Evolutionary conservation across 164 flowering plant genomes (phyloP), one percentile per base, ranked within the genome.

Genomic region (Sextonia rubra): DNA sequence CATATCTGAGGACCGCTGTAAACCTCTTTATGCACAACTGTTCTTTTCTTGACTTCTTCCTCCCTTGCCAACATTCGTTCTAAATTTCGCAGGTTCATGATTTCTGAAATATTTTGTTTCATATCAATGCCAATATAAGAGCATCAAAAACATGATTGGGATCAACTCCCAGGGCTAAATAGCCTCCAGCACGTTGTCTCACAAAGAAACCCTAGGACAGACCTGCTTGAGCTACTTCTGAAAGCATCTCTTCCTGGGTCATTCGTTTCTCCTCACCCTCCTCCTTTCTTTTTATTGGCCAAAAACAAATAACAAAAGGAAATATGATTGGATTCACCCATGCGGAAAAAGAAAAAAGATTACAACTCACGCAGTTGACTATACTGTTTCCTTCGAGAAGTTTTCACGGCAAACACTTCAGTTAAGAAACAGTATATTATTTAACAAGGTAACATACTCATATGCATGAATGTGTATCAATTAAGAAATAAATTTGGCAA

Each of bases 141-240:
- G 44, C 20, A 52, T 18, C 12, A 52, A 15, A n/a, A 52, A 52
- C 12, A 14, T 18, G 20, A 52, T 52, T 52, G 14, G 20, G 58
- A 12, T 44, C 20, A 73, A n/a, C 58, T 24, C 49, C 4, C 44
- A 69, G 32, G n/a, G 44, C 18, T 61, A 24, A 71, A 22, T 32
- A 47, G 68, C 61, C 17, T 66, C 68, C 52, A 55, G 44, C 23
- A 76, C 18, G 52, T 29, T 32, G 6, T 65, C 30, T 62, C 44
- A 67, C 48, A 61, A 76, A 25, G n/a, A 44, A 15, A 3, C 52
- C 4, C 23, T 23, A 67, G 32, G 48, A 24, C 69, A 37, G 49
- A 94, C 98, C 98, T 89, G 99, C 93, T 82, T 93, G 97, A 68
- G 99, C 99, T 73, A 98, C 99, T 89, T 95, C 99, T 67, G 93